These are phyloP conservation scores for Tetramitus jugosus DNA, from an alignment of 208 protist species.

Conservation along the genomic window DNA sequence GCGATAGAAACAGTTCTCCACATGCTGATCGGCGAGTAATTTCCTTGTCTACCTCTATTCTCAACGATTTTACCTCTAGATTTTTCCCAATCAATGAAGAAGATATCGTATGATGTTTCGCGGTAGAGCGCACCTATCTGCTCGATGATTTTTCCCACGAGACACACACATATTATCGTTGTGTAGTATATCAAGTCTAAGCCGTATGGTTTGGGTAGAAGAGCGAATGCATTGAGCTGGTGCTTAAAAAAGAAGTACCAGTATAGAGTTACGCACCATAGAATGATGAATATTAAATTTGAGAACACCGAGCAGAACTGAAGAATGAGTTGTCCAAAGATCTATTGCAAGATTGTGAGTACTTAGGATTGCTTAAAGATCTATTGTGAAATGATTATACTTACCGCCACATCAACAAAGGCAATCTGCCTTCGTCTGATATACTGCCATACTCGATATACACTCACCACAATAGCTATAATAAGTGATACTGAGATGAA, in stretches of 20 bases:
- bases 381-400: too few relatives aligned
- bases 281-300: background rate
- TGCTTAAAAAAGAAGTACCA: conserved; percentile 22
- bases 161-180: background rate
- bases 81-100: conserved; percentile 36
- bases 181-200: background rate
- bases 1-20: conserved; percentile 20
- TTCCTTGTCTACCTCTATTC: background rate
- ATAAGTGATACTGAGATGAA: too few relatives aligned
- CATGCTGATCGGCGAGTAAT: conserved; percentile 16
- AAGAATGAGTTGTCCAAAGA: background rate
- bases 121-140: background rate
- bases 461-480: too few relatives aligned
- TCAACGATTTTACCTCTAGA: conserved; percentile 21
- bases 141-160: conserved; percentile 23
- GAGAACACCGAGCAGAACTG: background rate
- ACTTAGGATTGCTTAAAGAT: too few relatives aligned
- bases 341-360: too few relatives aligned
- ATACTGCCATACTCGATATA: too few relatives aligned
- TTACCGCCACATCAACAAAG: conserved; percentile 2
- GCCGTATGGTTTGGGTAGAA: background rate
- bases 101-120: conserved; percentile 25
- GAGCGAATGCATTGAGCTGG: background rate
- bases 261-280: background rate
- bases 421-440: background rate